phyloP scores from a whole-genome alignment of 257 asterid species.

The Capsicum baccatum region DNA sequence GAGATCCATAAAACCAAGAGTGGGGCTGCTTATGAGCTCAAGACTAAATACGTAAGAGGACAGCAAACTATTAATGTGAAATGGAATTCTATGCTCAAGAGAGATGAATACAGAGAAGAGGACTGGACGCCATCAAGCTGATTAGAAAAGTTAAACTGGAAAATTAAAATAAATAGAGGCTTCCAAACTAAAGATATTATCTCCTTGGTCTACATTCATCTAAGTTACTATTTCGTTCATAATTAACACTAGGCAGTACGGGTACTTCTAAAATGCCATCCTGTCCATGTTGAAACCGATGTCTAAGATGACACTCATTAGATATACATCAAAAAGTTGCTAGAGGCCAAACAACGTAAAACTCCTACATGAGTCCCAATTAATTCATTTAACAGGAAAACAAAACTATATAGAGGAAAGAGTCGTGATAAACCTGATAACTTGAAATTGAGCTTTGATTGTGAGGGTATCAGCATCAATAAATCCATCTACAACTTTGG shows the following conservation, averaged over 20 bases:
- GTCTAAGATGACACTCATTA: neutral
- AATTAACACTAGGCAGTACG: neutral
- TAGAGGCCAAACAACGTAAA: neutral
- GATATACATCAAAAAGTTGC: neutral
- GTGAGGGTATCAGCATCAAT: slow-evolving; percentile 82
- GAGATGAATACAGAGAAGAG: neutral
- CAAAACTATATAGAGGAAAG: neutral
- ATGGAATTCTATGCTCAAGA: neutral
- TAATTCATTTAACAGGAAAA: neutral
- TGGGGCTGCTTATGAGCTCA: neutral
- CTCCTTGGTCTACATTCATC: slow-evolving; percentile 5
- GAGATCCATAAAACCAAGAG: neutral
- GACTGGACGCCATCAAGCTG: neutral
- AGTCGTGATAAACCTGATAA: slow-evolving; percentile 58
- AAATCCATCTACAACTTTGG: slow-evolving; percentile 85
- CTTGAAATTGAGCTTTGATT: slow-evolving; percentile 96
- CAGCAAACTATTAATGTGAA: neutral
- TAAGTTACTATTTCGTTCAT: neutral
- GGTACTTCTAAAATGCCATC: neutral
- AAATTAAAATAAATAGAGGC: neutral
- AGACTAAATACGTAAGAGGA: neutral
- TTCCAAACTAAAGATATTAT: neutral
- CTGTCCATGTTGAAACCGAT: neutral
- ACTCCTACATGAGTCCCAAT: neutral
- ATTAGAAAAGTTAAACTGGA: neutral